Percentiles rank a stretch among this genome's conserved stretches.
Conservation (phyloP, 1,284 basidiomycete species). For the Fistulinella cinereoalba region DNA sequence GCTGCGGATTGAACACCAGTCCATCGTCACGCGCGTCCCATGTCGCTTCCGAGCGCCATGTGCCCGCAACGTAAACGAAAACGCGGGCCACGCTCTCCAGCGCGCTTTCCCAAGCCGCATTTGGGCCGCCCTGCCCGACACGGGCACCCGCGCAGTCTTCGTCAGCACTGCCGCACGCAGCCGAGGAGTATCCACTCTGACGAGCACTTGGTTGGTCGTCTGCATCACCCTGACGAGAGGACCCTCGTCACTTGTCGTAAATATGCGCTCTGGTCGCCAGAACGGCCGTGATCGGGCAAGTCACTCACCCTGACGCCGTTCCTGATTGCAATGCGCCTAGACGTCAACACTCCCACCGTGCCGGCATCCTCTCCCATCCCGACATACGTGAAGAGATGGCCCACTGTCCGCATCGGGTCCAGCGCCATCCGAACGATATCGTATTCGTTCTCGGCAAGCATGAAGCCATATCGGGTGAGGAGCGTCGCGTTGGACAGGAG, state of each 20-base stretch:
- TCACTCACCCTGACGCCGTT: conserved; percentile 28
- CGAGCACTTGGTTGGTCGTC: too few species aligned
- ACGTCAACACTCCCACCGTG: conserved; percentile 4
- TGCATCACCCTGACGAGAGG: too few species aligned
- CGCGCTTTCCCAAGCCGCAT: conserved; percentile 12
- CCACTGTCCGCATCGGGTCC: conserved; percentile 16
- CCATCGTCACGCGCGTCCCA: conserved; percentile 29
- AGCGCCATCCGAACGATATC: conserved; percentile 30
- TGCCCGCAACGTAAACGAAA: conserved; percentile 21
- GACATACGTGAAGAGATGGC: conserved; percentile 11
- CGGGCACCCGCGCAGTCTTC: conserved; percentile 2
- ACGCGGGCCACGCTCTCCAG: conserved; percentile 11
- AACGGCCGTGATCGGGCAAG: conserved; percentile 26
- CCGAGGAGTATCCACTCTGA: too few species aligned
- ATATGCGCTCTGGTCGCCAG: conserved; percentile 5
- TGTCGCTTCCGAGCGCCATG: conserved; percentile 21
- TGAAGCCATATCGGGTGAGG: conserved; percentile 36
- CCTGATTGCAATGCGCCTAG: conserved; percentile 18
- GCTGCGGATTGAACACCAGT: conserved; percentile 23
- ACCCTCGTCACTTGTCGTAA: conserved; percentile 27
- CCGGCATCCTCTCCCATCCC: conserved; percentile 17
- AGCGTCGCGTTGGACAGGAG: conserved; percentile 29
- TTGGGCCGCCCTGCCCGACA: conserved; percentile 7
- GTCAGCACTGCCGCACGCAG: conserved; percentile 2
- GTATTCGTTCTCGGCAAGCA: conserved; percentile 33